Evolutionary conservation across 2,329 filamentous ascomycete genomes (phyloP).

Genomic region (Fusarium gaditjirri): DNA sequence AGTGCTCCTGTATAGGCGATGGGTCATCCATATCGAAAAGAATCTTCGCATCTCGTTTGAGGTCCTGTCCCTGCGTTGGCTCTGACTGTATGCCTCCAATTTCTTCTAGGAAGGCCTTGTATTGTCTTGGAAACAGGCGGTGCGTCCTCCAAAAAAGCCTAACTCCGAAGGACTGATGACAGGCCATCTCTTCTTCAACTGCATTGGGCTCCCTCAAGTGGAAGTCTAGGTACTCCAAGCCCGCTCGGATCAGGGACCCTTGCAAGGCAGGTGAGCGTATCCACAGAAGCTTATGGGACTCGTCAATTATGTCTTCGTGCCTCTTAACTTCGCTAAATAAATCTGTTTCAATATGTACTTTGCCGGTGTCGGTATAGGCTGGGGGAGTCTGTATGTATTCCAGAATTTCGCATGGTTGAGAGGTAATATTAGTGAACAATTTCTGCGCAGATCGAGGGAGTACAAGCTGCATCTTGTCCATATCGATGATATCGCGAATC

Average conservation of each 20-base stretch:
- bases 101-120: slow-evolving; percentile 2
- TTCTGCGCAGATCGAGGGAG: slow-evolving; percentile 20
- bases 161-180: slow-evolving; percentile 3
- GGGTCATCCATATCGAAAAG: not conserved
- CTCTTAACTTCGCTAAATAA: slow-evolving; percentile 22
- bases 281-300: slow-evolving; percentile 18
- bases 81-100: not conserved
- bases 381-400: slow-evolving; percentile 23
- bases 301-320: not conserved
- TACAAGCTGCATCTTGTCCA: slow-evolving; percentile 12
- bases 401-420: slow-evolving; percentile 20
- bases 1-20: not conserved
- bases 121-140: slow-evolving; percentile 10
- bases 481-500: slow-evolving; percentile 23
- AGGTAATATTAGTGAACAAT: slow-evolving; percentile 20
- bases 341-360: not conserved
- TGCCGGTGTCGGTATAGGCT: slow-evolving; percentile 3
- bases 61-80: not conserved
- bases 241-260: slow-evolving; percentile 6
- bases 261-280: slow-evolving; percentile 17
- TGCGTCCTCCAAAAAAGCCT: slow-evolving; percentile 20
- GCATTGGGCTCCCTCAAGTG: not conserved
- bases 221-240: slow-evolving; percentile 15
- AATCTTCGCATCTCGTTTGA: not conserved
- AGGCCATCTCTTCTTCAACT: not conserved